Base-by-base conservation (phyloP, 1,139 yeast genomes). In the Suhomyces ambrosiae region DNA sequence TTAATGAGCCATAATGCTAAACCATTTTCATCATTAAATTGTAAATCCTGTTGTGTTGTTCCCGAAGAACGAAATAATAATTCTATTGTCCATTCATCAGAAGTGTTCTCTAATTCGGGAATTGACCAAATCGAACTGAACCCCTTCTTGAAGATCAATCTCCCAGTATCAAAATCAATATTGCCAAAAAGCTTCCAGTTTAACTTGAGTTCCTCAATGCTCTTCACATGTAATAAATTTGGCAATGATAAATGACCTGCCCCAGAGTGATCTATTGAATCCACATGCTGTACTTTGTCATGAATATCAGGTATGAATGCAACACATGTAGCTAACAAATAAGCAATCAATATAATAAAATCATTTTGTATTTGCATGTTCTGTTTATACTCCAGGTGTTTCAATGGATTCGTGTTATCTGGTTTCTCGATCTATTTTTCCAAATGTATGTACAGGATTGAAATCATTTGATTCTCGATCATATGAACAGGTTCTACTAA, bases 41-140 rank as follows among this genome's bases (percentile, higher is more conserved):
- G 41, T 22, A 56, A 49, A 42, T 67, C 71, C 9, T 48, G 46
- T 3, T 44, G 39, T 4, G 46, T 42, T 3, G 52, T 52, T 3
- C 85, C 85, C 5, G 76, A 55, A 29, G 85, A 76, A 58, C 90
- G 72, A 47, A 82, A 72, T 2, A 82, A 74, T 33, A 77, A 54
- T 49, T 83, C 89, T 9, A 79, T 48, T 0, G 88, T 78, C 73
- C 85, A 82, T 27, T 76, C 75, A 7, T 71, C 53, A 2, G 57
- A 57, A 3, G 57, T 47, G 16, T 58, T 54, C 3, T 60, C 61
- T 40, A 72, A 42, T 10, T 56, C 54, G 1, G 62, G 53, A 21
- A 57, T 60, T 1, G 77, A 65, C 84, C 85, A 80, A 2, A 82
- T 38, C 0, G 77, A 57, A 4, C 53, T 52, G 3, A 60, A 60